phyloP scores from a whole-genome alignment of 2,329 filamentous ascomycete genomes.

The Pseudocercospora eumusae region DNA sequence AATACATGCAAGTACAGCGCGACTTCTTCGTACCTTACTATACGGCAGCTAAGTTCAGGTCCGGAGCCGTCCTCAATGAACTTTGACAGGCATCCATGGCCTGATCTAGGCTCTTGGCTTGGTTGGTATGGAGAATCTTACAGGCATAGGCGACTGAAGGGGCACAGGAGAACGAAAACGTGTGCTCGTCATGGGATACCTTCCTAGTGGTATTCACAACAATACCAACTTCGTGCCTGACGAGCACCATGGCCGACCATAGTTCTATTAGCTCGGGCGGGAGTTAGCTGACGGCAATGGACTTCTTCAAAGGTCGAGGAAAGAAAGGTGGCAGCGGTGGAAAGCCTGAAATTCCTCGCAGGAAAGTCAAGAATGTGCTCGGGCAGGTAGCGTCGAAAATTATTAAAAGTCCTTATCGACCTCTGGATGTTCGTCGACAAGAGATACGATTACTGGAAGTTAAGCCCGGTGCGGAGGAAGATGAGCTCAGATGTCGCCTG shows the following conservation, averaged over 20 bases:
- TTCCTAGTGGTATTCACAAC: neutral
- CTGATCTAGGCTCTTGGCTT: conserved; percentile 2
- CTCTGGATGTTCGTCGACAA: conserved; percentile 1
- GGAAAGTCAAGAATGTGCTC: conserved; percentile 7
- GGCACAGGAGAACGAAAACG: neutral
- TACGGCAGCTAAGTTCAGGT: conserved; percentile 3
- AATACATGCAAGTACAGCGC: neutral
- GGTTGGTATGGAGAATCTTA: neutral
- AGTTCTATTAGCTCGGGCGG: neutral
- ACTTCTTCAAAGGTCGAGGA: conserved; percentile 7
- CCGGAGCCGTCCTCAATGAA: neutral
- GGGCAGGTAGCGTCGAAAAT: conserved; percentile 1
- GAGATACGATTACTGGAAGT: conserved; percentile 3
- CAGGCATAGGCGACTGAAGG: neutral
- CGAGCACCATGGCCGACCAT: neutral
- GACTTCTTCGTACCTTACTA: neutral
- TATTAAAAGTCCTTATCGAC: neutral
- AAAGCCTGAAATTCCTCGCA: conserved; percentile 4
- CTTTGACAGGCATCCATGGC: conserved; percentile 4
- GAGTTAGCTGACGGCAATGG: neutral
- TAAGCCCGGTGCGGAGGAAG: conserved; percentile 4
- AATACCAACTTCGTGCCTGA: neutral
- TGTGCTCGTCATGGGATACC: neutral
- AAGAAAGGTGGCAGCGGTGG: neutral
- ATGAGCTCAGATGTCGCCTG: conserved; percentile 1